These are phyloP conservation scores for Fusarium lateritium DNA, from an alignment of 2,329 filamentous ascomycete species.

Conservation along the genomic window DNA sequence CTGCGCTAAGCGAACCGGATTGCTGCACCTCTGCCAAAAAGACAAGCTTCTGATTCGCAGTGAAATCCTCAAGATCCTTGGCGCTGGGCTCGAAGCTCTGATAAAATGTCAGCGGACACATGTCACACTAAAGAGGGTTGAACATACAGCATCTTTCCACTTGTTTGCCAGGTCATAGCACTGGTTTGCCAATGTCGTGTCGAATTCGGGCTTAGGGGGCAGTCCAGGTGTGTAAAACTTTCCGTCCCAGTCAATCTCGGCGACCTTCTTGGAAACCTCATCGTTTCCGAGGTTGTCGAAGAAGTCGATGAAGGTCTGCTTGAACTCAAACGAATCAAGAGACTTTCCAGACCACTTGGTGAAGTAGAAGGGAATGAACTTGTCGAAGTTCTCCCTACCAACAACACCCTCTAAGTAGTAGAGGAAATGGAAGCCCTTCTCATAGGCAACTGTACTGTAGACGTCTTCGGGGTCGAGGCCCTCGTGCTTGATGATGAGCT, in stretches of 20 bases:
- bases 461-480: slow-evolving; percentile 96
- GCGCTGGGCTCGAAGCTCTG: slow-evolving; percentile 74
- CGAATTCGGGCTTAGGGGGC: slow-evolving; percentile 91
- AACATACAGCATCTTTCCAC: slow-evolving; percentile 76
- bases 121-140: slow-evolving; percentile 38
- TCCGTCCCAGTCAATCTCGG: slow-evolving; percentile 87
- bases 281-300: slow-evolving; percentile 78
- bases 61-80: slow-evolving; percentile 80
- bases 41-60: slow-evolving; percentile 90
- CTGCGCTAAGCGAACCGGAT: slow-evolving; percentile 71
- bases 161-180: slow-evolving; percentile 87
- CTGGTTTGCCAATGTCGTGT: slow-evolving; percentile 87
- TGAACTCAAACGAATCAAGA: slow-evolving; percentile 95
- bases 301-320: slow-evolving; percentile 87
- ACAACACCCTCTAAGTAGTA: slow-evolving; percentile 91
- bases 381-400: slow-evolving; percentile 89
- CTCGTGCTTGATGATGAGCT: slow-evolving; percentile 88
- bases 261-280: slow-evolving; percentile 74
- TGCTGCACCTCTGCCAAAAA: slow-evolving; percentile 86
- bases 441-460: slow-evolving; percentile 93
- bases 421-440: slow-evolving; percentile 96
- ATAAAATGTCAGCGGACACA: slow-evolving; percentile 47
- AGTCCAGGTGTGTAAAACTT: slow-evolving; percentile 92
- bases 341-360: slow-evolving; percentile 87
- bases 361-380: slow-evolving; percentile 97